phyloP scores from a whole-genome alignment of 2,329 filamentous ascomycete genomes.

The Monilinia aucupariae region DNA sequence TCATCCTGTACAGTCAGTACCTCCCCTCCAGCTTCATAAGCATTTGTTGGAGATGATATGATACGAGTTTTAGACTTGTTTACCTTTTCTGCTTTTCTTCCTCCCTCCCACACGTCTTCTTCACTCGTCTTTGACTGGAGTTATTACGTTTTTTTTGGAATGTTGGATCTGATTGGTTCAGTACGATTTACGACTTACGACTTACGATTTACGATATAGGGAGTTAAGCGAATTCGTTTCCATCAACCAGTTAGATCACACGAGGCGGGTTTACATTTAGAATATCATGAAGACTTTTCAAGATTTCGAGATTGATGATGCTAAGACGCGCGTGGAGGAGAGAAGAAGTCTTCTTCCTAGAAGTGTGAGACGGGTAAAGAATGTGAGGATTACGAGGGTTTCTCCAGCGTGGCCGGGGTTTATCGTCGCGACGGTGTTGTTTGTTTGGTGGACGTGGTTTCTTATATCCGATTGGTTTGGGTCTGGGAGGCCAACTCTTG shows the following conservation, averaged over 20 bases:
- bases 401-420: constrained; percentile 9
- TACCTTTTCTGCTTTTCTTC: not conserved
- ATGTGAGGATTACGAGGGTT: not conserved
- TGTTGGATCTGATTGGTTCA: too few species aligned
- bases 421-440: constrained; percentile 11
- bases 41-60: too few species aligned
- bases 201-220: too few species aligned
- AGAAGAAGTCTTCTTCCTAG: constrained; percentile 15
- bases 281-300: constrained; percentile 5
- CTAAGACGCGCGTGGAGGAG: not conserved
- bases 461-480: constrained; percentile 7
- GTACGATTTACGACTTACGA: too few species aligned
- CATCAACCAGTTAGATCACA: not conserved
- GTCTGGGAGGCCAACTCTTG: not conserved
- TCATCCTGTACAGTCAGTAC: not conserved
- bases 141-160: not conserved
- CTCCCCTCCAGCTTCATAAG: too few species aligned
- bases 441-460: constrained; percentile 17
- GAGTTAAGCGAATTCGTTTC: not conserved
- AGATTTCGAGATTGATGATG: constrained; percentile 13
- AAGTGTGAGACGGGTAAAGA: not conserved
- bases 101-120: not conserved
- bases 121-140: not conserved
- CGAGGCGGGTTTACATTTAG: not conserved
- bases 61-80: not conserved